Evolutionary conservation across 2,329 filamentous ascomycete genomes (phyloP).

Genomic region (Trichoderma guizhouense): DNA sequence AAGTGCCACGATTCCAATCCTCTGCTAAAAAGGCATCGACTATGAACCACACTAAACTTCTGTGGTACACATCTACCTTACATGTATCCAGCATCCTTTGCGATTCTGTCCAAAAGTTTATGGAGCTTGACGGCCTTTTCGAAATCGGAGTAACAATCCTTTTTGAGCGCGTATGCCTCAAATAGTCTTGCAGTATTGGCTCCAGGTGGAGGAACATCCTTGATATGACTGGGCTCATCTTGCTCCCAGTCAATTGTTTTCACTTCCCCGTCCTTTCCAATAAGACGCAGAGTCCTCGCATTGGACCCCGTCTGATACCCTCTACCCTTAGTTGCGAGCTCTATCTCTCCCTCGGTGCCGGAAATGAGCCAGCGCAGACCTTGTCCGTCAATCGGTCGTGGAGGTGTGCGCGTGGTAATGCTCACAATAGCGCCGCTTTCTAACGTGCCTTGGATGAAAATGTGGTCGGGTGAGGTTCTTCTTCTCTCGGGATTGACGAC

Average conservation of each 20-base stretch:
- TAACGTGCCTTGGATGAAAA: constrained; percentile 33
- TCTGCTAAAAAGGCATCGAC: background rate
- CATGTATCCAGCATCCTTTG: constrained; percentile 9
- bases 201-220: constrained; percentile 62
- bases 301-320: constrained; percentile 29
- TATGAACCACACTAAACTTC: background rate
- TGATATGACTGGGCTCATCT: constrained; percentile 74
- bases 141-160: background rate
- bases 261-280: constrained; percentile 29
- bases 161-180: constrained; percentile 16
- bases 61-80: background rate
- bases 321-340: constrained; percentile 30
- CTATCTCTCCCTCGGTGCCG: constrained; percentile 35
- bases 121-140: constrained; percentile 15
- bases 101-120: constrained; percentile 15
- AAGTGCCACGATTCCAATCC: background rate
- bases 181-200: constrained; percentile 13
- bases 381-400: constrained; percentile 22
- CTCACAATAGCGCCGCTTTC: constrained; percentile 29
- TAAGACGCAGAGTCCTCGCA: background rate
- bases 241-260: constrained; percentile 23
- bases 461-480: constrained; percentile 33
- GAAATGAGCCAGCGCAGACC: constrained; percentile 35
- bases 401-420: constrained; percentile 25
- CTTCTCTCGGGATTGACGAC: constrained; percentile 23